Evolutionary conservation across 805 yeast species (phyloP).

Genomic region (Metschnikowia gelsemii): DNA sequence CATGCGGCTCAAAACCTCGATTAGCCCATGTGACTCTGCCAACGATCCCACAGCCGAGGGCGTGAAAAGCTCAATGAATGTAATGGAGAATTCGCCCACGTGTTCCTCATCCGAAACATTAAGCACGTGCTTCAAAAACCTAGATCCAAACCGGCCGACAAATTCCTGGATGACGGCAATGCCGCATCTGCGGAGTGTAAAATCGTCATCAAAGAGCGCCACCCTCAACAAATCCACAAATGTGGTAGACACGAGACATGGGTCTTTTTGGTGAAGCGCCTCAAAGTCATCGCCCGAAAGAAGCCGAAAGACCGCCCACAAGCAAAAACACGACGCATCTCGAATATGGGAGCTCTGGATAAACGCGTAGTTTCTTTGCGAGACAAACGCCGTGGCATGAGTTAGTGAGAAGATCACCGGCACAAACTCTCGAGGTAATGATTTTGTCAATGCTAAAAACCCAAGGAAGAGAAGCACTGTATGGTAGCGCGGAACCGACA

Average conservation of each 20-base stretch:
- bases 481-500: constrained; percentile 50
- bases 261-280: no score
- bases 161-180: constrained; percentile 86
- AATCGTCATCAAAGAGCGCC: constrained; percentile 69
- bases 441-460: constrained; percentile 30
- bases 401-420: constrained; percentile 38
- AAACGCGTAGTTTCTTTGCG: constrained; percentile 51
- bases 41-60: constrained; percentile 30
- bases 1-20: constrained; percentile 20
- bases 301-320: constrained; percentile 72
- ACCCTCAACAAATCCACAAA: constrained; percentile 46
- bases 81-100: constrained; percentile 41
- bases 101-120: constrained; percentile 11
- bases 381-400: constrained; percentile 50
- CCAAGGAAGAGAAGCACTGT: constrained; percentile 61
- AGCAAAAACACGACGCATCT: constrained; percentile 79
- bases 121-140: constrained; percentile 27
- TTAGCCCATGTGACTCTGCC: constrained; percentile 19
- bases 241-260: constrained; percentile 21
- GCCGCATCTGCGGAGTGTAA: constrained; percentile 75
- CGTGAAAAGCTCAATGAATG: constrained; percentile 60
- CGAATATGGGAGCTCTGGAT: constrained; percentile 67
- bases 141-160: constrained; percentile 67
- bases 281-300: constrained; percentile 22
- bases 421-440: constrained; percentile 25